Base-by-base conservation (phyloP, 768 basidiomycete genomes). In the Hericium coralloides region DNA sequence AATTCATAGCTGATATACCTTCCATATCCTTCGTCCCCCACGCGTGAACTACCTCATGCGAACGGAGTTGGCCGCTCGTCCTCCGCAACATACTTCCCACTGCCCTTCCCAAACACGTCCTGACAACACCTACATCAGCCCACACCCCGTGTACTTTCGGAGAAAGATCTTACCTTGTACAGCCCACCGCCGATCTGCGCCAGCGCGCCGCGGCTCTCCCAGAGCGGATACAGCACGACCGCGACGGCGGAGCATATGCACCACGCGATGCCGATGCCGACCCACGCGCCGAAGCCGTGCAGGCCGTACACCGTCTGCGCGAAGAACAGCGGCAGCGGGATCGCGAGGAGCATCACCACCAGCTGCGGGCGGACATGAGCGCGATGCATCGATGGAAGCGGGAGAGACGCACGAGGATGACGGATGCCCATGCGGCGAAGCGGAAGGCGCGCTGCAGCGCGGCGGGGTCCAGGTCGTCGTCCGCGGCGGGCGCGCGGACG, bases 271-370 rank as follows among this genome's bases (percentile, higher is more conserved):
- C 89, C 87, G 56, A 95, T 73, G 45, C 80, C 71, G 8, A 95
- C 86, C 92, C 92, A 97, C 0, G 80, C 86, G 0, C 82, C 79
- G 57, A 92, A 76, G 5, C 87, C 89, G 10, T 70, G 62, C 41
- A 79, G 74, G 22, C 79, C 77, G 59, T 82, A 93, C 22, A 93
- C 72, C 31, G 88, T 86, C 43, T 79, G 78, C 0, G 90, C 84
- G 67, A 88, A 89, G 76, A 95, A 95, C 8, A 95, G 75, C 2
- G 92, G 92, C 1, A 97, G 70, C 0, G 93, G 95, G 54, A 97
- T 82, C 55, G 92, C 54, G 62, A 92, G 71, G 62, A 91, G 77
- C 64, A 91, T 72, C 5, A 90, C 65, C 26, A 86, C 49, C 52
- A 81, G 76, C 85, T 82, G 62, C 12, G 50, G 15, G 23, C 9